Conservation (phyloP, 2,329 filamentous ascomycete genomes). For the Chalara sp. region DNA sequence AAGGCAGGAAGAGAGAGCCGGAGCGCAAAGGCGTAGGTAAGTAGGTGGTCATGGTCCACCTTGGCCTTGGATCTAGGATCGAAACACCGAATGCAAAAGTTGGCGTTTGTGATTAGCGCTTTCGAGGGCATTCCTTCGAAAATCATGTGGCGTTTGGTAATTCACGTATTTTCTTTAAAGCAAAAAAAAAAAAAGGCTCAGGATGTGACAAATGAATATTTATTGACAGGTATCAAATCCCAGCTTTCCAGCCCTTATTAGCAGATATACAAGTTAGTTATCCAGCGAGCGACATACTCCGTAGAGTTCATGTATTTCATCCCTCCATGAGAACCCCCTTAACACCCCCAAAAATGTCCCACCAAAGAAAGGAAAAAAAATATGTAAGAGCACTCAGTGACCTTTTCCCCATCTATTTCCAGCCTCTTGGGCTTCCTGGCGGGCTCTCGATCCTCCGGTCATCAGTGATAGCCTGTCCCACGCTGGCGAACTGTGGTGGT, state of each 20-base stretch:
- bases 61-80: no score
- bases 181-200: no score
- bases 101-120: no score
- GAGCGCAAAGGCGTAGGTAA: no score
- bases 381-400: not conserved
- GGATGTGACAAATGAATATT: no score
- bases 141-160: no score
- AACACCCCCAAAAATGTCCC: not conserved
- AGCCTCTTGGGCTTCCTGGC: conserved; percentile 23
- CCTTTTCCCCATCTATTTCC: conserved; percentile 4
- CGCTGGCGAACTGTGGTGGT: conserved; percentile 27
- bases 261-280: not conserved
- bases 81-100: no score
- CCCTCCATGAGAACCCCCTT: not conserved
- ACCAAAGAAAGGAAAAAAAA: not conserved
- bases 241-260: not conserved
- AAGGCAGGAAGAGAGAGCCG: no score
- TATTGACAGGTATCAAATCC: not conserved
- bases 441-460: conserved; percentile 25
- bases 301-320: not conserved
- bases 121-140: no score
- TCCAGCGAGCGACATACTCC: not conserved
- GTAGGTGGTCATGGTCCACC: no score
- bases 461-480: conserved; percentile 24
- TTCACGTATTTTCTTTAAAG: no score